A percentile compares a stretch with the other conserved stretches of the same genome.
Conservation (phyloP, 2,329 filamentous ascomycete genomes). For the Cordyceps fumosorosea region DNA sequence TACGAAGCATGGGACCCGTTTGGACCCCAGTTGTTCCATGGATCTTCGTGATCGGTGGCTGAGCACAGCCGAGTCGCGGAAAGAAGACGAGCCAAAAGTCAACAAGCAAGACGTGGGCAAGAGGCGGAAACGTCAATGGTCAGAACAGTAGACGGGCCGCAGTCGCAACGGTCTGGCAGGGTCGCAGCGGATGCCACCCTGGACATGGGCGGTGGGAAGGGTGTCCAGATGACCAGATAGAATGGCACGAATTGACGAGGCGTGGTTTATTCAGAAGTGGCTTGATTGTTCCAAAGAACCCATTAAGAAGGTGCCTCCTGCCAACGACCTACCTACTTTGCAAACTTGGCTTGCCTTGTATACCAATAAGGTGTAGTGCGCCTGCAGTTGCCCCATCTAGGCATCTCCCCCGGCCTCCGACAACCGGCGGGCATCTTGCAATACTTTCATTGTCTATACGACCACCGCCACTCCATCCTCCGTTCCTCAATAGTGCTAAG, state of each 20-base stretch:
- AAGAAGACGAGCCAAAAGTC: not conserved
- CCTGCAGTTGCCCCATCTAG: not conserved
- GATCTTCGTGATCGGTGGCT: slow-evolving; percentile 10
- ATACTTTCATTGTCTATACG: not conserved
- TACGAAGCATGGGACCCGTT: not conserved
- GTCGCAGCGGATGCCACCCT: not conserved
- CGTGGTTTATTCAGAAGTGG: not conserved
- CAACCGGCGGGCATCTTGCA: too few species aligned
- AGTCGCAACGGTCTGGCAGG: not conserved
- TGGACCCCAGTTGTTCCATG: slow-evolving; percentile 7
- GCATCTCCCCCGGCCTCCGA: not conserved
- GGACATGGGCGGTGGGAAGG: not conserved
- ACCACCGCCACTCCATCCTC: not conserved
- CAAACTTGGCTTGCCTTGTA: not conserved
- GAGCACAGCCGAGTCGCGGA: not conserved
- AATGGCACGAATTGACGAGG: not conserved
- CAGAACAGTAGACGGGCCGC: not conserved
- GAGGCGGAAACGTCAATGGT: not conserved
- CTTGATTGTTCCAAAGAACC: not conserved
- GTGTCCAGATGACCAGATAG: not conserved
- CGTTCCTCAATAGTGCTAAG: too few species aligned
- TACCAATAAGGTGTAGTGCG: not conserved
- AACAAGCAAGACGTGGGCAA: not conserved
- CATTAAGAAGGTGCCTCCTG: not conserved
- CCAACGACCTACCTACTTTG: not conserved